These are phyloP conservation scores for Monascus purpureus DNA, from an alignment of 495 filamentous ascomycete species.

Conservation along the genomic window DNA sequence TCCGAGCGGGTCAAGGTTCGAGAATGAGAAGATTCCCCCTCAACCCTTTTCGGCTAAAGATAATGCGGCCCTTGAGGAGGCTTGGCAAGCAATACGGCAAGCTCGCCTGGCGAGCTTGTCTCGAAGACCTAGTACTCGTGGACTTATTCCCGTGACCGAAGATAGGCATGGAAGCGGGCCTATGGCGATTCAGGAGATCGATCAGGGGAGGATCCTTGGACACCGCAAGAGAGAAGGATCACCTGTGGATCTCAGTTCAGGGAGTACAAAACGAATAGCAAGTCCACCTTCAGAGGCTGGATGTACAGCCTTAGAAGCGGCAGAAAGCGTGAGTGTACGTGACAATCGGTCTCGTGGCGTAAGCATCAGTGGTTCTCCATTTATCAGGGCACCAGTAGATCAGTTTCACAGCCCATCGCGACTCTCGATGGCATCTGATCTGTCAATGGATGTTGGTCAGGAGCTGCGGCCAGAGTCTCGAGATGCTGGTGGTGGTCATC, in stretches of 20 bases:
- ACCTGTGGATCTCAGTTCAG: constrained; percentile 8
- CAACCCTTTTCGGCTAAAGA: constrained; percentile 68
- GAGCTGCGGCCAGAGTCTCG: constrained; percentile 16
- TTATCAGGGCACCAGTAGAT: constrained; percentile 19
- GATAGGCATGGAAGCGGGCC: constrained; percentile 5
- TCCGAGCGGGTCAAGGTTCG: constrained; percentile 33
- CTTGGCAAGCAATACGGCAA: constrained; percentile 48
- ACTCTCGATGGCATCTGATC: constrained; percentile 19
- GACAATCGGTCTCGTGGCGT: constrained; percentile 19
- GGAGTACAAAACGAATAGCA: constrained; percentile 9
- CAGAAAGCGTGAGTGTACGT: constrained; percentile 10
- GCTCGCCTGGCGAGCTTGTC: constrained; percentile 18
- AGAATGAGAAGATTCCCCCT: constrained; percentile 39
- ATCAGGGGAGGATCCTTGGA: constrained; percentile 1
- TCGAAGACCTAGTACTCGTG: constrained; percentile 15
- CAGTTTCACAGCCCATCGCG: constrained; percentile 19
- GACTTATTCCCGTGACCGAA: constrained; percentile 13
- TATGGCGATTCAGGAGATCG: constrained; percentile 5
- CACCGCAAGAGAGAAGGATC: constrained; percentile 15
- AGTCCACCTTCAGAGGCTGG: constrained; percentile 9
- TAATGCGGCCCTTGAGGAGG: constrained; percentile 56
- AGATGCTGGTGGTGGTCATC: constrained; percentile 4
- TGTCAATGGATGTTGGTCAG: constrained; percentile 12
- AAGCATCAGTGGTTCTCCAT: constrained; percentile 31
- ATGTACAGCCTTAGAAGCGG: constrained; percentile 6